phyloP scores from a whole-genome alignment of 2,329 filamentous ascomycete species.

The Epichloe sibirici region DNA sequence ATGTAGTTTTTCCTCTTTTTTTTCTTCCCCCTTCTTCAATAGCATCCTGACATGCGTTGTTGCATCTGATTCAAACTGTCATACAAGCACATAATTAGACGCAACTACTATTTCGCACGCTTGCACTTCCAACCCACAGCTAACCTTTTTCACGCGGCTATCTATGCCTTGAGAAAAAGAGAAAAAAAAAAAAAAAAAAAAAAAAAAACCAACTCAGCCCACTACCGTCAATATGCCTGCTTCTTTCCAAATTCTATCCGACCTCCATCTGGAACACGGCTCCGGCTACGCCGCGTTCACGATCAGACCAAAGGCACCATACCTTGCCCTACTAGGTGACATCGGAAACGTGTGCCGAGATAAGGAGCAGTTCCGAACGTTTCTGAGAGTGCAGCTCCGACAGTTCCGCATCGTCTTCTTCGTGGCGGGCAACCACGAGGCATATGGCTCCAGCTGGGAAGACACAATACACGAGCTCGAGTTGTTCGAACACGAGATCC shows the following conservation, averaged over 20 bases:
- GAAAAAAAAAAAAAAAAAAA: accelerated
- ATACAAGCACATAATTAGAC: too few species aligned
- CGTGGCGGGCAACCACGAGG: constrained; percentile 44
- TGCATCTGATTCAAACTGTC: too few species aligned
- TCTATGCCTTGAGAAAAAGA: background rate
- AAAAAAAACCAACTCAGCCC: too few species aligned
- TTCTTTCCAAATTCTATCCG: constrained; percentile 30
- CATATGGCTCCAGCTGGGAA: constrained; percentile 31
- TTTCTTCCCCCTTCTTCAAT: too few species aligned
- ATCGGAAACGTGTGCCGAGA: constrained; percentile 33
- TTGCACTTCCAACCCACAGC: constrained; percentile 20
- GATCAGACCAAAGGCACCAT: constrained; percentile 32
- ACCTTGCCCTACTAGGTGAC: constrained; percentile 45
- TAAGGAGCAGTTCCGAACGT: constrained; percentile 28
- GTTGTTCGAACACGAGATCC: constrained; percentile 17
- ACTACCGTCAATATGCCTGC: background rate
- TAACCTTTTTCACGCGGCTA: background rate
- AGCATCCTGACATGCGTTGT: too few species aligned
- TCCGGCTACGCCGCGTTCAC: constrained; percentile 38
- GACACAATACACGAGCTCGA: constrained; percentile 16
- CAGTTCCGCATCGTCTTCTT: constrained; percentile 38
- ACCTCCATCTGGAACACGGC: constrained; percentile 42
- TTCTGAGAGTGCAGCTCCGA: constrained; percentile 33
- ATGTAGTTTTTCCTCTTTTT: too few species aligned
- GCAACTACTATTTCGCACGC: too few species aligned